Evolutionary conservation across 192 early-diverging fungal genomes (phyloP), one percentile per base, ranked within the genome.

Genomic region (Spinellus fusiger): DNA sequence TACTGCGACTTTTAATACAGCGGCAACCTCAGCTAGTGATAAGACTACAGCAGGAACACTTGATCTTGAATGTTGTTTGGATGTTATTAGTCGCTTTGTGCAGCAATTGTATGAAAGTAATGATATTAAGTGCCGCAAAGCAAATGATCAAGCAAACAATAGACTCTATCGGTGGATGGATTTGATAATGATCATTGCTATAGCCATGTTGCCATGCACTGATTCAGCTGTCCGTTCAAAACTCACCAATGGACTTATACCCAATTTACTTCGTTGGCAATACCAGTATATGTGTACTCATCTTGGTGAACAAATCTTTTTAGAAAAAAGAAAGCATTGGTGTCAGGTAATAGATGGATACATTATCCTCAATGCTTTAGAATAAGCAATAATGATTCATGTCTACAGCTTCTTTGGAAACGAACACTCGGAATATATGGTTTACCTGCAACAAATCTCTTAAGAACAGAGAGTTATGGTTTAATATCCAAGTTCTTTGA

Each of bases 51-150:
- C 46, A 13, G 58, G 58, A 18, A 22, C 46, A 15, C 33, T 71
- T 8, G 70, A 73, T 34, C 61, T 73, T 0, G 70, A 73, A 49
- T 66, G 60, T 28, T 73, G 70, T 32, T 44, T 73, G 28, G 65
- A 67, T 49, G 46, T 49, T 9, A 27, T 73, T 3, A 35, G 23
- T 28, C 64, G 35, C 4, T 56, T 73, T 40, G 34, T 67, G 20
- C 34, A 49, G 20, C 40, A 67, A 29, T 48, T 54, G 15, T 49
- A 62, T 7, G 54, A 54, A 5, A 54, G 32, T 18, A 23, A 59
- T 28, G 47, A 57, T 18, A 16, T 32, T n/a, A 13, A 18, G 16
- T 32, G 25, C 5, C 16, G 35, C 0, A 12, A 59, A 0, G 18
- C 46, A 16, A 27, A 31, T n/a, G 47, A 35, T 9, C 6, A 20